Evolutionary conservation across 1,139 yeast genomes (phyloP), one percentile per base, ranked within the genome.

Genomic region (Pichia sp.): DNA sequence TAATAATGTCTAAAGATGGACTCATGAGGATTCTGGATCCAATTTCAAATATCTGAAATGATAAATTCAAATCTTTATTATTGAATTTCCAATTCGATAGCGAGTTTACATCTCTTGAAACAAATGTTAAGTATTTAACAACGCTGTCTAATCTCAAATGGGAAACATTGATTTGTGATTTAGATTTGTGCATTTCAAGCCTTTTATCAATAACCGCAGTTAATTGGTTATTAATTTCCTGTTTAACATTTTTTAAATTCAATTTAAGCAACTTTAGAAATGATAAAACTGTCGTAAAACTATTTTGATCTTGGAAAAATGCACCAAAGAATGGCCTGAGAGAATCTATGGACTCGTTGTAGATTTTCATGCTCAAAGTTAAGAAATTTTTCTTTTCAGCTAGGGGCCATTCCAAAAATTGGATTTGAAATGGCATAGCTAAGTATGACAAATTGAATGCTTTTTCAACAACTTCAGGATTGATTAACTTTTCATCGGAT

Each of bases 361-460:
- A 56, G 4, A 60, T 49, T 22, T 45, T 34, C 44, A 54, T 33
- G 21, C 50, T 39, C 17, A 37, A 19, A n/a, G 12, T 20, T 12
- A 53, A 14, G 27, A 52, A 47, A 14, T 32, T 40, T n/a, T 35
- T 47, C 34, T 50, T 51, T 31, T 49, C 49, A n/a, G 28, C 15
- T 14, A 47, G 18, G 2, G 67, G 67, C 66, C 66, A 62, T 28
- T 56, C 52, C n/a, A 50, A 31, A 32, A 52, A 47, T 6, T 53
- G 56, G 15, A 58, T 19, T 35, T 52, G 57, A 37, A 59, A 46
- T 9, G 58, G 54, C 60, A 58, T 58, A 14, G 57, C 46, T 24
- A 58, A 36, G 36, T 48, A 48, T 24, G 63, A 58, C 33, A 60
- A 38, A 21, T 54, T 55, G 18, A 53, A 55, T 11, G 58, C 53